phyloP scores from a whole-genome alignment of 345 rosid genomes.

The Gynandropsis gynandra region DNA sequence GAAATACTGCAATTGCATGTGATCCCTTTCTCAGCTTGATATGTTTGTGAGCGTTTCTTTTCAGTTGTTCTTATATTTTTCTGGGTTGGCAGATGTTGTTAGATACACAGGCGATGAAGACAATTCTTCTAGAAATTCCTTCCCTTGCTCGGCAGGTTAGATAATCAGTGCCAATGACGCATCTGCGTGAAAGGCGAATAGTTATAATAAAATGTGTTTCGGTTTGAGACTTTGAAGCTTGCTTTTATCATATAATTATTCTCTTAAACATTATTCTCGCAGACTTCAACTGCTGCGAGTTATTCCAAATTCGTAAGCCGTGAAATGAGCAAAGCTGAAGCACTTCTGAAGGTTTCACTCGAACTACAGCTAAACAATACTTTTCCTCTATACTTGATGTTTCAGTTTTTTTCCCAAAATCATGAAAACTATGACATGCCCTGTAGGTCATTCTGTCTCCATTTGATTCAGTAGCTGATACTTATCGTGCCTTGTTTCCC shows the following conservation, averaged over 20 bases:
- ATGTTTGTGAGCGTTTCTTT: constrained; percentile 10
- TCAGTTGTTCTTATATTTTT: constrained; percentile 12
- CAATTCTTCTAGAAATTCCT: constrained; percentile 91
- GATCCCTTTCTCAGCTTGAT: not conserved
- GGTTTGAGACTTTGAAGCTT: not conserved
- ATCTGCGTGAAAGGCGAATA: not conserved
- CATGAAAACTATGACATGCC: not conserved
- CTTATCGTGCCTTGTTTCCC: constrained; percentile 89
- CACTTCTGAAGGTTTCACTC: constrained; percentile 68
- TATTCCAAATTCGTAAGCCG: constrained; percentile 94
- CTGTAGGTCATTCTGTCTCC: constrained; percentile 88
- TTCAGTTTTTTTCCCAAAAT: not conserved
- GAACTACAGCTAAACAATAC: constrained; percentile 4
- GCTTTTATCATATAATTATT: not conserved
- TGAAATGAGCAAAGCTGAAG: constrained; percentile 99
- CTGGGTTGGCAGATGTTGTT: constrained; percentile 70
- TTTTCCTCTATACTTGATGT: constrained; percentile 2
- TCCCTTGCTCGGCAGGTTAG: constrained; percentile 92
- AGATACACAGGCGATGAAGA: constrained; percentile 96
- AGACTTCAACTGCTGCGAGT: constrained; percentile 83
- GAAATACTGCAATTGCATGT: not conserved
- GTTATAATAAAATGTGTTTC: not conserved
- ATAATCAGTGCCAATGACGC: constrained; percentile 11
- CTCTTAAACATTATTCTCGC: constrained; percentile 14
- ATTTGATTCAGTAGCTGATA: constrained; percentile 90